phyloP scores from a whole-genome alignment of 73 alveolate genomes.

The Uronychia setigera region DNA sequence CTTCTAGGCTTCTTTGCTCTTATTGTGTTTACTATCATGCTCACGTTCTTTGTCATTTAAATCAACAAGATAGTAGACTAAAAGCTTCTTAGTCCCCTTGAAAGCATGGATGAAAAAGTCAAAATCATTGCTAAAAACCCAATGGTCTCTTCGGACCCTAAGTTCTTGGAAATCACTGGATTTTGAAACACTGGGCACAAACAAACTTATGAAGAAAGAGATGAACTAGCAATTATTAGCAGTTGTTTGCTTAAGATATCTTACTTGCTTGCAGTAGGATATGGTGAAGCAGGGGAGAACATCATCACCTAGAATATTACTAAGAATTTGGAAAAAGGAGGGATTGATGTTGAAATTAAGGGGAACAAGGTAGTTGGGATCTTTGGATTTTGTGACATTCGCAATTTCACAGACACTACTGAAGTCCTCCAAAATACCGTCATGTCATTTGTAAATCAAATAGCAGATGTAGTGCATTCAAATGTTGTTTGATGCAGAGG shows the following conservation, averaged over 20 bases:
- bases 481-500: slow-evolving; percentile 92
- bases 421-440: slow-evolving; percentile 86
- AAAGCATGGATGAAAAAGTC: background rate
- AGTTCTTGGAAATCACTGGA: background rate
- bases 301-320: background rate
- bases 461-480: slow-evolving; percentile 95
- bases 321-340: background rate
- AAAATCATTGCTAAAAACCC: background rate
- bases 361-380: slow-evolving; percentile 79
- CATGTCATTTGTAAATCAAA: slow-evolving; percentile 91
- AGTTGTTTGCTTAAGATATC: slow-evolving; percentile 22
- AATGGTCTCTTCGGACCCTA: background rate
- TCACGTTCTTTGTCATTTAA: background rate
- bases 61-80: background rate
- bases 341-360: background rate
- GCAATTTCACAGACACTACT: slow-evolving; percentile 84
- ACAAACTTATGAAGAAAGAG: background rate
- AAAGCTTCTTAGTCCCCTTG: background rate
- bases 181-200: background rate
- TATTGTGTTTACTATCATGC: background rate
- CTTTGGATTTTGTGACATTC: slow-evolving; percentile 88
- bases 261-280: slow-evolving; percentile 26
- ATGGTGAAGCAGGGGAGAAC: slow-evolving; percentile 56
- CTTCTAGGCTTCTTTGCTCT: background rate
- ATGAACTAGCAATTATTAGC: background rate